Evolutionary conservation across 2,329 filamentous ascomycete species (phyloP).

Genomic region (Microdochium bolleyi): DNA sequence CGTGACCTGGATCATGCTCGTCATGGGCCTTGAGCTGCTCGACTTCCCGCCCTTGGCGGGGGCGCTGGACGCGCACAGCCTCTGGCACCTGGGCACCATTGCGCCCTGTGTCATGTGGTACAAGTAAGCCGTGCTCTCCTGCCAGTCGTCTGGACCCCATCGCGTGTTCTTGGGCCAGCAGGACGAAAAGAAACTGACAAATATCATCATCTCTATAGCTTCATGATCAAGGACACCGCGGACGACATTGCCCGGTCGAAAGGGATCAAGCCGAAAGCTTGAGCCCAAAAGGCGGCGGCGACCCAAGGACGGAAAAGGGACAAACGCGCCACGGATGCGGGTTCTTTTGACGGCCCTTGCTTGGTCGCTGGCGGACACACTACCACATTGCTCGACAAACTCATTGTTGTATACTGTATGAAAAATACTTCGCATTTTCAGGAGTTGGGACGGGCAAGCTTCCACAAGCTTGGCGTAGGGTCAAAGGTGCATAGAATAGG

Average conservation of each 20-base stretch:
- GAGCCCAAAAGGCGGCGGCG: slow-evolving; percentile 6
- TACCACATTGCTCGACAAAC: not conserved
- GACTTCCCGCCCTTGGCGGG: slow-evolving; percentile 84
- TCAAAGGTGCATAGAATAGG: too few relatives aligned
- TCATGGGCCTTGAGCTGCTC: slow-evolving; percentile 92
- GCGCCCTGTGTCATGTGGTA: slow-evolving; percentile 87
- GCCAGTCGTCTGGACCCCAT: slow-evolving; percentile 2
- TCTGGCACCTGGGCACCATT: slow-evolving; percentile 95
- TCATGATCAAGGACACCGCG: slow-evolving; percentile 76
- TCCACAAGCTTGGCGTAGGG: not conserved
- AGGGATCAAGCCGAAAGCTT: slow-evolving; percentile 61
- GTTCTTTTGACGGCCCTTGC: too few relatives aligned
- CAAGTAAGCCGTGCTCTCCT: slow-evolving; percentile 58
- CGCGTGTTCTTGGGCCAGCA: not conserved
- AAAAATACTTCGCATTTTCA: not conserved
- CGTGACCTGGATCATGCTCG: slow-evolving; percentile 83
- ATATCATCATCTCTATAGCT: slow-evolving; percentile 50
- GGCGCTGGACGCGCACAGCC: slow-evolving; percentile 82
- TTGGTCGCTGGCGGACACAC: too few relatives aligned
- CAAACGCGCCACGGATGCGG: too few relatives aligned
- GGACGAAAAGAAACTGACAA: too few relatives aligned
- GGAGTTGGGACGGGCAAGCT: not conserved
- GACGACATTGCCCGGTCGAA: slow-evolving; percentile 60
- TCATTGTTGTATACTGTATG: not conserved
- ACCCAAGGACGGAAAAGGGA: too few relatives aligned